These are phyloP conservation scores for Cinnamomum micranthum DNA, from an alignment of 164 flowering plant genomes.

Conservation along the genomic window DNA sequence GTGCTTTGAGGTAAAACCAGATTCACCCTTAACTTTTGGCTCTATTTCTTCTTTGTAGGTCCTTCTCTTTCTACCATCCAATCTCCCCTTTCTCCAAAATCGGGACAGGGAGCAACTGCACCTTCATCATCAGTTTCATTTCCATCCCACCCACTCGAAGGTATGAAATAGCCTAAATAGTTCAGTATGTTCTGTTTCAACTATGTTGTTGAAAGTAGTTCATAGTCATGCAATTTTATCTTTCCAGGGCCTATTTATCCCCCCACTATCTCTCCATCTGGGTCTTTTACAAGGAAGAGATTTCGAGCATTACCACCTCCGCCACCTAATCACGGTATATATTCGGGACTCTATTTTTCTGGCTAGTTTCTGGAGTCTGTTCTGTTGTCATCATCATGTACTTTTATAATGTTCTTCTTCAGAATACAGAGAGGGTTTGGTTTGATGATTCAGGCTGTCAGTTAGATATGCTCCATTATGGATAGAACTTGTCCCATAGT, in stretches of 20 bases:
- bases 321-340: constrained; percentile 68
- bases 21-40: constrained; percentile 11
- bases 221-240: constrained; percentile 3
- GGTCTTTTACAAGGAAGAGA: constrained; percentile 28
- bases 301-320: constrained; percentile 58
- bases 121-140: constrained; percentile 30
- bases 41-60: constrained; percentile 14
- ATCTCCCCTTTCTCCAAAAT: constrained; percentile 34
- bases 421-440: too few relatives aligned
- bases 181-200: not conserved
- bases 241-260: constrained; percentile 23
- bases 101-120: constrained; percentile 26
- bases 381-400: not conserved
- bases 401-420: too few relatives aligned
- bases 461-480: too few relatives aligned
- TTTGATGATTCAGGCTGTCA: too few relatives aligned
- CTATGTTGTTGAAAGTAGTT: not conserved
- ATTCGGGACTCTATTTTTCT: not conserved
- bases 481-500: too few relatives aligned
- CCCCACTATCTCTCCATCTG: constrained; percentile 36
- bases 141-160: constrained; percentile 8
- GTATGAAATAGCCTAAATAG: constrained; percentile 21
- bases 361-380: not conserved
- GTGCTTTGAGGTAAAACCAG: not conserved
- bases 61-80: constrained; percentile 25